Base-by-base conservation (phyloP, 129 eudicot genomes). In the Lonicera japonica region DNA sequence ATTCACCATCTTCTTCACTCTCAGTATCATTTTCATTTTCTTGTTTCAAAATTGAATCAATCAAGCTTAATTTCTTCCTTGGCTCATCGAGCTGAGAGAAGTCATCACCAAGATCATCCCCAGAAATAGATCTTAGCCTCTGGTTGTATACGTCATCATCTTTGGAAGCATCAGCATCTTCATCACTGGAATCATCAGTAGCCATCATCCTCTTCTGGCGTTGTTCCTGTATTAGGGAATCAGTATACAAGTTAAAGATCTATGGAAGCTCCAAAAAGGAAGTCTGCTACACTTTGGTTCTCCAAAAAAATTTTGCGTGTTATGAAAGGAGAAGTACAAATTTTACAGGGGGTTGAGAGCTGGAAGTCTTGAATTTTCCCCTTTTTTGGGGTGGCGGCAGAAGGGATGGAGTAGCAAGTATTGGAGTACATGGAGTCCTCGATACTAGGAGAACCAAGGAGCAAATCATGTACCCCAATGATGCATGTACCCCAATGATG, bases 51-150 rank as follows among this genome's bases (percentile, higher is more conserved):
- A 94, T 68, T 36, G 80, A 79, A 40, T 72, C 72, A 54, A 94
- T 86, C 99, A 86, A 94, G 9, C 75, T 80, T 70, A 72, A 70
- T 63, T 83, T 85, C 58, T 80, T 80, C 64, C 57, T 67, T 56
- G 73, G 69, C 50, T 68, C 86, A 18, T 79, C 87, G 45, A 60
- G 82, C 67, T 55, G 69, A 69, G 80, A 53, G 61, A 92, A 92
- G 1, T 96, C 85, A 64, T 94, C 96, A 48, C 96, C 99, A 65
- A 94, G 99, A 70, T 94, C 96, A 68, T 94, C 99, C 41, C 99
- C 99, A 58, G 99, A 94, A 55, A 85, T 43, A 70, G 85, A 83
- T 25, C 54, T 88, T 63, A 29, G 61, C 71, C 20, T 72, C 56
- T 80, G 71, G 50, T 66, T 21, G 41, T 65, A 55, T 19, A 41